Base-by-base conservation (phyloP, 2,329 filamentous ascomycete species). In the Cladosporium sp. region DNA sequence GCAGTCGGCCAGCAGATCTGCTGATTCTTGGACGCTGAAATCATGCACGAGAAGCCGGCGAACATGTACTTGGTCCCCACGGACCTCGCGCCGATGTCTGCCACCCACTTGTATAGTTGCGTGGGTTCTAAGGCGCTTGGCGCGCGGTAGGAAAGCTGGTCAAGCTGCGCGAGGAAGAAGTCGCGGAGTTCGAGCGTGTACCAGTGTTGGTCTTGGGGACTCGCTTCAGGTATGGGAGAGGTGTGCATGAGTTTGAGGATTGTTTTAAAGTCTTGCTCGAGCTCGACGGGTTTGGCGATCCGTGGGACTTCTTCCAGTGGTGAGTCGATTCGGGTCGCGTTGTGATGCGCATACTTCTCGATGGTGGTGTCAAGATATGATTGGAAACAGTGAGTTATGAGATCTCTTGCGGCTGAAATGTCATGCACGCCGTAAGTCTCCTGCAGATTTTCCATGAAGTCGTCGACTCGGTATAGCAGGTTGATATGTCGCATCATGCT, bases 31-130 rank as follows among this genome's bases (percentile, higher is more conserved):
- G 13, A n/a, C 19, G 18, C 3, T 7, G 44, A 39, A 12, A 47
- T 24, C 22, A 47, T 15, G 34, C 44, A 47, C 1, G 34, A 19
- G 44, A 47, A 47, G 20, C 38, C 27, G 17, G 44, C 44, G 3
- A 47, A 47, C 34, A 40, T 47, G 13, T 47, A 40, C 4, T 47
- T 47, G 12, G 44, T 47, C 4, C 44, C 44, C 11, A 38, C 44
- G 6, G 44, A 47, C 12, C 36, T 20, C 2, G 44, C 44, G 36
- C 44, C 44, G n/a, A 47, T 36, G 3, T 38, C 15, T 11, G 22
- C 30, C 1, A 30, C 13, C 44, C 44, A 47, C 19, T 30, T 39
- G 44, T 47, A 36, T 9, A 47, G 7, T n/a, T 30, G 11, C 2
- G 32, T 22, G 5, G 22, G 34, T 13, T 1, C 8, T 1, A 32